Conservation (phyloP, 106 monocot species). For the Phalaenopsis equestris region DNA sequence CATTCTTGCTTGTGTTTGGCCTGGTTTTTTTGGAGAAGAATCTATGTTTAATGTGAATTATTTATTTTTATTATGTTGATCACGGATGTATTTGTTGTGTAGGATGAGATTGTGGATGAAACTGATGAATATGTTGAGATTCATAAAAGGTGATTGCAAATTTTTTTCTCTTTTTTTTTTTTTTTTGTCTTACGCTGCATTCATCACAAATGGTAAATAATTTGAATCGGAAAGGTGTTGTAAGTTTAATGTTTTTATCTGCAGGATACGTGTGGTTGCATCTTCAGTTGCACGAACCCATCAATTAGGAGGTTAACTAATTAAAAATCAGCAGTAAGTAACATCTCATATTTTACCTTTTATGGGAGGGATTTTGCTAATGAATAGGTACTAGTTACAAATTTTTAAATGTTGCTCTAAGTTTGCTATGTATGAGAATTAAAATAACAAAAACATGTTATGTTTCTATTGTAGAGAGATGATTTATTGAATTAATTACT, state of each 20-base stretch:
- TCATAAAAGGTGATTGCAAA: conserved; percentile 70
- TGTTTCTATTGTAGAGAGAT: not conserved
- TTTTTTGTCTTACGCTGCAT: not conserved
- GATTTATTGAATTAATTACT: not conserved
- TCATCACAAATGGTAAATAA: not conserved
- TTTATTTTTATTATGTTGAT: not conserved
- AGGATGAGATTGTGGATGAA: conserved; percentile 99
- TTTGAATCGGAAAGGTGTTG: conserved; percentile 2
- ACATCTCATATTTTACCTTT: not conserved
- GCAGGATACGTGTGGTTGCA: conserved; percentile 82
- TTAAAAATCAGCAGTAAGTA: conserved; percentile 65
- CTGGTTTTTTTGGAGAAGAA: not conserved
- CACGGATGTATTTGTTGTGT: conserved; percentile 10
- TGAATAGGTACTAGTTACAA: not conserved
- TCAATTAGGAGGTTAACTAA: conserved; percentile 65
- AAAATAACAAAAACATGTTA: not conserved
- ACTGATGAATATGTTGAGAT: conserved; percentile 99
- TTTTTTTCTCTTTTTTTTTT: not conserved
- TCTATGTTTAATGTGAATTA: not conserved
- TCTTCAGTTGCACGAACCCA: conserved; percentile 91
- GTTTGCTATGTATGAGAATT: too few species aligned
- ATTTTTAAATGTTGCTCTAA: too few species aligned
- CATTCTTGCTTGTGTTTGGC: not conserved
- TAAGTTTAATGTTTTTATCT: conserved; percentile 7
- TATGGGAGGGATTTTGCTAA: not conserved